Evolutionary conservation across 345 rosid genomes (phyloP), one percentile per base, ranked within the genome.

Genomic region (Populus pruinosa): DNA sequence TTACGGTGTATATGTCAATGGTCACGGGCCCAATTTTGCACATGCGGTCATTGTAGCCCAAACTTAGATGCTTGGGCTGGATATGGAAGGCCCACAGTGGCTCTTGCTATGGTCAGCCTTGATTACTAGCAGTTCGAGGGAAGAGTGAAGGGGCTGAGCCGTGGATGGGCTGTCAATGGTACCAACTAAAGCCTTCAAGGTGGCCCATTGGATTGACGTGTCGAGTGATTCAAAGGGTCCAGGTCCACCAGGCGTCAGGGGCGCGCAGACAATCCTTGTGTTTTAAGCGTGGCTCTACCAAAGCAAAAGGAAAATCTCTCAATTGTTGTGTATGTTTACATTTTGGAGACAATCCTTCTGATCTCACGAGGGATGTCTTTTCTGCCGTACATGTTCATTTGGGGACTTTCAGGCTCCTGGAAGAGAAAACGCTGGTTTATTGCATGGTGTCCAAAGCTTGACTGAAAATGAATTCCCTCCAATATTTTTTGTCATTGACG

Each of bases 401-500:
- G 35, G 33, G 33, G 35, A 33, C 35, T 33, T 33, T 33, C 5
- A 33, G 35, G 35, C 35, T 33, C 35, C 35, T 33, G 35, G 5
- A 33, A 33, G 35, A 31, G 33, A 33, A 4, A 33, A 33, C 35
- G 35, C 13, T 73, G 84, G 86, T 8, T 35, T 81, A 29, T 71
- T 76, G 79, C 74, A 75, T 25, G 82, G 86, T 11, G 72, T 84
- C 13, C 61, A 33, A 33, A 81, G 82, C 63, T 76, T 77, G 0
- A 69, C 62, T 1, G 82, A 76, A 44, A 77, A 77, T 17, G 80
- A 82, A 17, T 49, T 69, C 27, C 67, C 84, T 59, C 86, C 86
- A 4, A 76, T 76, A 27, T 33, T 71, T 84, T 5, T 84, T 62
- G 69, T 84, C 27, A 72, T 84, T 18, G 84, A 84, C 41, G 82